Base-by-base conservation (phyloP, 2,329 filamentous ascomycete species). In the Domatiomyces globalis region DNA sequence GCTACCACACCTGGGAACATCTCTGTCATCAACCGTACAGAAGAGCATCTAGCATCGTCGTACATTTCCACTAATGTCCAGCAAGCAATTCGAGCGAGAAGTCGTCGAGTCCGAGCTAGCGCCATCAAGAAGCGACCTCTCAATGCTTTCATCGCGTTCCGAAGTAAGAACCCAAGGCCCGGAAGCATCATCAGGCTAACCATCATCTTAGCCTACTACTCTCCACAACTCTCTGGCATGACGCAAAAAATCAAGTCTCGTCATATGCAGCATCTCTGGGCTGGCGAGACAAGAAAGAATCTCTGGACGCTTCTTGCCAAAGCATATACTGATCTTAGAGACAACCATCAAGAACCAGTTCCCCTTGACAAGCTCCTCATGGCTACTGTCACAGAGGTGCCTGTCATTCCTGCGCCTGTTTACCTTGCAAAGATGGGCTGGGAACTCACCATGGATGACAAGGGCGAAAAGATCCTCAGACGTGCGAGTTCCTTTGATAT, bases 231-330 rank as follows among this genome's bases (percentile, higher is more conserved):
- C 57, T 67, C 68, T 6, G 64, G 65, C 27, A 62, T 68, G 47
- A 70, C 70, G 39, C 77, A 79, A 65, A 78, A 77, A 65, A 66
- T 67, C 43, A 73, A 74, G 50, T 79, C 76, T 43, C 70, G 69
- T 12, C 66, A 72, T 54, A 62, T 79, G 53, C 71, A 67, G 19
- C 61, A 63, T 27, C 65, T 78, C 54, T 79, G 76, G 76, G 63
- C 68, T 47, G 63, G 66, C 36, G 75, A 79, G 56, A 67, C 66
- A 46, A 72, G 71, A 65, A 70, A 74, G 58, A 67, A 69, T 53
- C 71, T 75, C 57, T 78, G 75, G 74, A 67, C 67, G 46, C 64
- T 79, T 53, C 63, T 78, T 52, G 72, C 74, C 46, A 76, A 76
- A 60, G 73, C 75, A 17, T 79, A 76, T 67, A 78, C 75, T 29